These are phyloP conservation scores for Lasiodiplodia sp. DNA, from an alignment of 2,329 filamentous ascomycete species.

Conservation along the genomic window DNA sequence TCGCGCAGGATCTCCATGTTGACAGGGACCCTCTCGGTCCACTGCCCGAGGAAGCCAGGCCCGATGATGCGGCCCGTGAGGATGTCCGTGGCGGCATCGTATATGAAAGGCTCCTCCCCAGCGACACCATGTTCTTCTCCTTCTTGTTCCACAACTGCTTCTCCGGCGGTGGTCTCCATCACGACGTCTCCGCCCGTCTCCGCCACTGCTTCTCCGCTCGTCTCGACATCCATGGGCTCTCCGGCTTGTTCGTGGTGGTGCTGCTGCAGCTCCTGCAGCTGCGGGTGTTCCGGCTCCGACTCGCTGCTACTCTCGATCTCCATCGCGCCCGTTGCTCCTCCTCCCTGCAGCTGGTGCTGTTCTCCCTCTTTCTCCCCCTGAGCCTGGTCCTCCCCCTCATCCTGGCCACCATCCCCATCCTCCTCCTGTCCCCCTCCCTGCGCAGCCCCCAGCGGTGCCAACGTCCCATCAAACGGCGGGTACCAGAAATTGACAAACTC, in stretches of 20 bases:
- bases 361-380: background rate
- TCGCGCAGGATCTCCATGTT: background rate
- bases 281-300: too few relatives aligned
- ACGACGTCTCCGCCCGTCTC: too few relatives aligned
- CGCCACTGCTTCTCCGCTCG: too few relatives aligned
- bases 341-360: background rate
- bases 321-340: background rate
- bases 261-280: too few relatives aligned
- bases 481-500: background rate
- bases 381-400: background rate
- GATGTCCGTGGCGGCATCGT: too few relatives aligned
- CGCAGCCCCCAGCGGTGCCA: background rate
- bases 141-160: too few relatives aligned
- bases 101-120: too few relatives aligned
- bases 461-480: background rate
- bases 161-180: too few relatives aligned
- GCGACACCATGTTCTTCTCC: too few relatives aligned
- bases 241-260: too few relatives aligned
- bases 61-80: background rate
- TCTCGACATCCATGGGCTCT: too few relatives aligned
- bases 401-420: background rate
- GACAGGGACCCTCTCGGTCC: background rate
- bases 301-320: background rate
- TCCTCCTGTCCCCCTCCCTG: background rate
- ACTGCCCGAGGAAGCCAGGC: background rate